Conservation (phyloP, 495 filamentous ascomycete genomes). For the Penicillium maclennaniae region DNA sequence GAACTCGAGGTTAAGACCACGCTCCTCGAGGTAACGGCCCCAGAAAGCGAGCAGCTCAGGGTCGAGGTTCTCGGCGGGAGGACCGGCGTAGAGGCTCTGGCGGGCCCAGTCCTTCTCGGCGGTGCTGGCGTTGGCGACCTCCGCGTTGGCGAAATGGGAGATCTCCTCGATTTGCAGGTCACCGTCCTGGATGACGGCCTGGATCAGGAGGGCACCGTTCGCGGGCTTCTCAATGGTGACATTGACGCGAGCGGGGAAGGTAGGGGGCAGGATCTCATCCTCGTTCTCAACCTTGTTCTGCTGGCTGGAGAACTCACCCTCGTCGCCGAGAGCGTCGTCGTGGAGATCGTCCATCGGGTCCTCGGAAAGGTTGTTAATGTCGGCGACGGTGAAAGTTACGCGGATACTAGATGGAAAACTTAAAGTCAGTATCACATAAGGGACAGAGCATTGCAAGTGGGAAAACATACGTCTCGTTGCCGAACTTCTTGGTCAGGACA, state of each 20-base stretch:
- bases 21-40: conserved; percentile 92
- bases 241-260: conserved; percentile 79
- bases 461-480: conserved; percentile 70
- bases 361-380: conserved; percentile 71
- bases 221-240: conserved; percentile 80
- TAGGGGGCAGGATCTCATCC: conserved; percentile 48
- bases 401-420: conserved; percentile 62
- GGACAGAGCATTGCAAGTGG: background rate
- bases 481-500: conserved; percentile 73
- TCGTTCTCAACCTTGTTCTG: conserved; percentile 55
- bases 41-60: conserved; percentile 89
- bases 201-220: conserved; percentile 79
- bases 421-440: conserved; percentile 6
- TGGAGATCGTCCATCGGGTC: conserved; percentile 49
- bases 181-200: conserved; percentile 83
- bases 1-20: conserved; percentile 83
- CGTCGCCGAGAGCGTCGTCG: conserved; percentile 45
- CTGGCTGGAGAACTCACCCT: conserved; percentile 52
- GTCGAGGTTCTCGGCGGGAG: conserved; percentile 89
- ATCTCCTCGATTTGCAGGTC: conserved; percentile 87
- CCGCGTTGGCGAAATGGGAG: conserved; percentile 73
- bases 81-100: conserved; percentile 80
- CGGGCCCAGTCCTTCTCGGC: conserved; percentile 66
- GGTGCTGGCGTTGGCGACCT: conserved; percentile 62
- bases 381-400: conserved; percentile 88